Percentiles rank a stretch among this genome's conserved stretches.
Conservation (phyloP, 1,139 yeast species). For the Blastobotrys serpentis region DNA sequence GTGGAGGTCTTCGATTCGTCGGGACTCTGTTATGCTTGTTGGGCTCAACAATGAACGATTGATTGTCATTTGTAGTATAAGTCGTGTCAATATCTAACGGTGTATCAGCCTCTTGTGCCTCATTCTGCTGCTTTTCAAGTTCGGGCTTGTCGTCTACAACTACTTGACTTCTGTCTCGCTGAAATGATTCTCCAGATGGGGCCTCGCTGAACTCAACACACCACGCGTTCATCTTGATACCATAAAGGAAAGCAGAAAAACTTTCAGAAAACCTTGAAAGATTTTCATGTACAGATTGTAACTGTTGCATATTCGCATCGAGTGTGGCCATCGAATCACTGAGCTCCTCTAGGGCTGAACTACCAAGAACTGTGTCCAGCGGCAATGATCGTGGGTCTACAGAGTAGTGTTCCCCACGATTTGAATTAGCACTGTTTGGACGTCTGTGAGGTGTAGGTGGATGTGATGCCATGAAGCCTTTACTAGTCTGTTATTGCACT, state of each 20-base stretch:
- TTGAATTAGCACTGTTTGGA: slow-evolving; percentile 29
- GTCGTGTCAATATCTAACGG: slow-evolving; percentile 17
- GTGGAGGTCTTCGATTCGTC: neutral
- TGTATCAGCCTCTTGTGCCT: slow-evolving; percentile 5
- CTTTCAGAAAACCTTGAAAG: slow-evolving; percentile 58
- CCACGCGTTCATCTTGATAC: slow-evolving; percentile 66
- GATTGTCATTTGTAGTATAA: slow-evolving; percentile 24
- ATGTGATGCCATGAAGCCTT: slow-evolving; percentile 18
- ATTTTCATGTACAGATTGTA: slow-evolving; percentile 51
- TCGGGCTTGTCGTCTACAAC: slow-evolving; percentile 11
- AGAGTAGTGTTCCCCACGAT: slow-evolving; percentile 25
- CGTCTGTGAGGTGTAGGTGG: slow-evolving; percentile 34
- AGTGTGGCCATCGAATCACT: slow-evolving; percentile 56
- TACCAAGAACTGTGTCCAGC: slow-evolving; percentile 28
- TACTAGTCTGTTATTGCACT: no score
- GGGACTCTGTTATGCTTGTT: neutral
- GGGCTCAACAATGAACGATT: slow-evolving; percentile 23
- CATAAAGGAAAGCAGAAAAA: slow-evolving; percentile 61
- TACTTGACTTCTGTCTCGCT: slow-evolving; percentile 21
- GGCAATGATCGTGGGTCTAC: slow-evolving; percentile 24
- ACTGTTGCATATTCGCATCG: slow-evolving; percentile 51
- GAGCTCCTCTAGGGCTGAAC: slow-evolving; percentile 40
- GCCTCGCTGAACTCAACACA: slow-evolving; percentile 60
- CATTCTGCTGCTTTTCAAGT: slow-evolving; percentile 4
- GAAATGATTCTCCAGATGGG: slow-evolving; percentile 38